A percentile compares a stretch with the other conserved stretches of the same genome.
Evolutionary conservation across 2,329 filamentous ascomycete species (phyloP).

Genomic region (Botrytis elliptica): DNA sequence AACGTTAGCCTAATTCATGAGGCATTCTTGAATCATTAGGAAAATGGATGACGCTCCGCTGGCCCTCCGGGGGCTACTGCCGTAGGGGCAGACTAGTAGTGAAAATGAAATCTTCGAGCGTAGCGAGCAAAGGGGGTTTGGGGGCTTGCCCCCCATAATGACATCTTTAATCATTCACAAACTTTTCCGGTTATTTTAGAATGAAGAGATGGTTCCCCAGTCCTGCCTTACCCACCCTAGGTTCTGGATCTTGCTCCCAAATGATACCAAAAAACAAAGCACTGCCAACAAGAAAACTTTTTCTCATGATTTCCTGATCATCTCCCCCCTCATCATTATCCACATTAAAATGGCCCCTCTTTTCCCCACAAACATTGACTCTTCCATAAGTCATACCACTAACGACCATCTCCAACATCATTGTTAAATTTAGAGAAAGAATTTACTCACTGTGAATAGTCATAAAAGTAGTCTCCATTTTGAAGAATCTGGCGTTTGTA

Average conservation of each 20-base stretch:
- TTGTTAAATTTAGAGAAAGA: background rate
- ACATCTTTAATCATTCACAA: background rate
- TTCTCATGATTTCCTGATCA: background rate
- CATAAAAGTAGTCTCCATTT: slow-evolving; percentile 85
- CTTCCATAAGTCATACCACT: background rate
- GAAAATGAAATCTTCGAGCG: background rate
- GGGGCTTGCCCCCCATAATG: background rate
- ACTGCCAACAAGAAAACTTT: background rate
- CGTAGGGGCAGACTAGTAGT: background rate
- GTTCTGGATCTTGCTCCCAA: background rate
- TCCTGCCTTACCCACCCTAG: background rate
- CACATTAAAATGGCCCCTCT: background rate
- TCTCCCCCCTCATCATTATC: background rate
- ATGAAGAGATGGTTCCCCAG: background rate
- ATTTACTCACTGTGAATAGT: slow-evolving; percentile 75
- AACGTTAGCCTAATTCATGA: slow-evolving; percentile 25
- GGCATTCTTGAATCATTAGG: slow-evolving; percentile 18
- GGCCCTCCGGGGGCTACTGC: background rate
- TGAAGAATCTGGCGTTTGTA: slow-evolving; percentile 40
- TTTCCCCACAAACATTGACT: background rate
- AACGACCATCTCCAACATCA: background rate
- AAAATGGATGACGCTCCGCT: background rate
- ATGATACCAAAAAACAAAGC: background rate
- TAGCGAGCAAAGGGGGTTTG: background rate
- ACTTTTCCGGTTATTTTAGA: background rate